A percentile compares a stretch with the other conserved stretches of the same genome.
These are phyloP conservation scores for Tubosaeta sp. DNA, from an alignment of 768 basidiomycete species.

Conservation along the genomic window DNA sequence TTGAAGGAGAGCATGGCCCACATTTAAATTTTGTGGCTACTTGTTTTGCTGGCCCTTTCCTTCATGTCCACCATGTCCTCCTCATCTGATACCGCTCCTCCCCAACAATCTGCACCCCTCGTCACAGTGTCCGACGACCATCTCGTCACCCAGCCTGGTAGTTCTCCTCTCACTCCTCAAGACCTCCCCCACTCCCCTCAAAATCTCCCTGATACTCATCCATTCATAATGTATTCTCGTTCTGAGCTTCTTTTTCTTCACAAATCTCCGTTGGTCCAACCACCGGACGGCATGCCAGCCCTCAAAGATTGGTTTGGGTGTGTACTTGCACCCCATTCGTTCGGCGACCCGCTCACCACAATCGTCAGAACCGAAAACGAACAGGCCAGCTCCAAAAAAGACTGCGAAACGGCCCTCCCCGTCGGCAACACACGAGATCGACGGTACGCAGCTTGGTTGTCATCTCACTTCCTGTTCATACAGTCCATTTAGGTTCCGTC, in stretches of 20 bases:
- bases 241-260: slow-evolving; percentile 62
- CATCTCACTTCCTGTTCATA: slow-evolving; percentile 6
- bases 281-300: slow-evolving; percentile 72
- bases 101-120: slow-evolving; percentile 16
- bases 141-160: slow-evolving; percentile 26
- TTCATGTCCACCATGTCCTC: slow-evolving; percentile 32
- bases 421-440: slow-evolving; percentile 58
- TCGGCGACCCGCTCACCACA: slow-evolving; percentile 16
- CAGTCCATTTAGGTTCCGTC: slow-evolving; percentile 52
- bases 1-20: slow-evolving; percentile 47
- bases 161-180: slow-evolving; percentile 10
- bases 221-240: slow-evolving; percentile 66
- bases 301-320: slow-evolving; percentile 90
- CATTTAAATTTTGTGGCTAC: slow-evolving; percentile 14
- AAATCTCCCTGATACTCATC: slow-evolving; percentile 29
- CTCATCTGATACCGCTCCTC: slow-evolving; percentile 21
- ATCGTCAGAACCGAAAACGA: slow-evolving; percentile 45
- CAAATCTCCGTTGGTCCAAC: slow-evolving; percentile 70
- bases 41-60: slow-evolving; percentile 17
- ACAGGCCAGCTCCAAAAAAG: slow-evolving; percentile 47
- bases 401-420: slow-evolving; percentile 51
- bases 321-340: slow-evolving; percentile 24
- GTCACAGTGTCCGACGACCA: slow-evolving; percentile 29
- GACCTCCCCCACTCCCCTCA: slow-evolving; percentile 8
- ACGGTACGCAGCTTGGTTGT: slow-evolving; percentile 42